These are phyloP conservation scores for Neurospora sp. DNA, from an alignment of 495 filamentous ascomycete species.

Conservation along the genomic window DNA sequence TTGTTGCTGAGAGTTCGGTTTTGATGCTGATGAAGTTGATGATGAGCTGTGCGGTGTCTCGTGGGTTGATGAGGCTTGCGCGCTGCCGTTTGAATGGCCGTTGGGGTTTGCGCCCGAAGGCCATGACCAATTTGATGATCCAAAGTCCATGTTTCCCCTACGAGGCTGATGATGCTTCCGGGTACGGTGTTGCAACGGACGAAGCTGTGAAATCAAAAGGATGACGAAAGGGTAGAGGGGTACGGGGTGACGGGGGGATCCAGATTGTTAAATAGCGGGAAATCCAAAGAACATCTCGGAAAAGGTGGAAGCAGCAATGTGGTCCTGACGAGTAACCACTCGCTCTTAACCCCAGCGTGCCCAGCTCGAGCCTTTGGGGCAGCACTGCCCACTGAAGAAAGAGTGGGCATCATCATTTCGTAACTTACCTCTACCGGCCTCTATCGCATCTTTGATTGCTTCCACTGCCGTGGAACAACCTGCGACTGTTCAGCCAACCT, in stretches of 20 bases:
- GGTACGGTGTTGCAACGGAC: not conserved
- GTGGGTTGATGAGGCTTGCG: not conserved
- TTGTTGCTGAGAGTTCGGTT: slow-evolving; percentile 3
- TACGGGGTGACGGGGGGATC: not conserved
- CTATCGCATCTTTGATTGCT: not conserved
- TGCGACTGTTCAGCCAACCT: not conserved
- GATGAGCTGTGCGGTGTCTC: not conserved
- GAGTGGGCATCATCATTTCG: not conserved
- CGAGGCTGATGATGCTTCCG: not conserved
- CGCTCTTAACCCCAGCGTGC: not conserved
- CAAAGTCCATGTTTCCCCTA: not conserved
- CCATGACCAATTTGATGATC: slow-evolving; percentile 9
- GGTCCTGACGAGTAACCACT: not conserved
- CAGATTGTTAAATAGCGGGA: not conserved
- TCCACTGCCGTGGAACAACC: not conserved
- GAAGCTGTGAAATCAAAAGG: not conserved
- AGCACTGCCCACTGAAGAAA: not conserved
- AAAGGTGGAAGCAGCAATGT: not conserved
- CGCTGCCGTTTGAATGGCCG: not conserved
- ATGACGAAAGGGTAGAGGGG: not conserved
- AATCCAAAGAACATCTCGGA: not conserved
- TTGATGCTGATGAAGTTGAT: not conserved
- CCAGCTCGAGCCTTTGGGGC: not conserved
- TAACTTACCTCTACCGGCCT: not conserved
- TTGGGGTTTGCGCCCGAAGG: not conserved